Conservation (phyloP, 1,284 basidiomycete species). For the Gomphus sp. region DNA sequence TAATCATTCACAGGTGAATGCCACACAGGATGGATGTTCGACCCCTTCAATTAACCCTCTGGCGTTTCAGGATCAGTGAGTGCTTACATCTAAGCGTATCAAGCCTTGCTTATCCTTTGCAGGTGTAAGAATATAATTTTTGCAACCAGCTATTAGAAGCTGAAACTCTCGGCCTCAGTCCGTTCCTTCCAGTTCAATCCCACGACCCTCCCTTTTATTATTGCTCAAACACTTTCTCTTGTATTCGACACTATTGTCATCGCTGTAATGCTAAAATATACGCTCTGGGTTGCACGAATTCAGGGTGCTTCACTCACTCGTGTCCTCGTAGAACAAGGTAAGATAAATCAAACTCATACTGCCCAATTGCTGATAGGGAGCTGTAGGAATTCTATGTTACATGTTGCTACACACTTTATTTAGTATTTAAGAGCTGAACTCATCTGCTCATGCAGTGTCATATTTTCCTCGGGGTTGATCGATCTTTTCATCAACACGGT, state of each 20-base stretch:
- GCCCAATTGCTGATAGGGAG: background rate
- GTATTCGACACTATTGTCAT: background rate
- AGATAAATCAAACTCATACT: background rate
- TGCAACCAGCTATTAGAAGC: background rate
- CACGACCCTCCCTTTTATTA: background rate
- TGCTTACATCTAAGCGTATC: background rate
- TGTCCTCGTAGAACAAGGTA: background rate
- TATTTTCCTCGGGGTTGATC: background rate
- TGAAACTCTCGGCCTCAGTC: background rate
- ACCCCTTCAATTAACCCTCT: too few relatives aligned
- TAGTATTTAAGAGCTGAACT: background rate
- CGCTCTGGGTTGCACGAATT: background rate
- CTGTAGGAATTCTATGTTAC: background rate
- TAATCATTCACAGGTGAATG: background rate
- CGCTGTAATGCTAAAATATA: background rate
- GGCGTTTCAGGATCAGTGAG: too few relatives aligned
- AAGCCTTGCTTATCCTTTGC: background rate
- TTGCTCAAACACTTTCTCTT: background rate
- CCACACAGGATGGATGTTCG: background rate
- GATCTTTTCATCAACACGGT: background rate
- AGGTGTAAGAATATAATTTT: background rate
- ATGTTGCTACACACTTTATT: background rate
- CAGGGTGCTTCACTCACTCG: background rate
- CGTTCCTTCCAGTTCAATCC: too few relatives aligned
- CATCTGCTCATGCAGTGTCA: background rate